Percentiles rank a stretch among this genome's conserved stretches.
Conservation (phyloP, 1,139 yeast genomes). For the Arxiozyma heterogenica region DNA sequence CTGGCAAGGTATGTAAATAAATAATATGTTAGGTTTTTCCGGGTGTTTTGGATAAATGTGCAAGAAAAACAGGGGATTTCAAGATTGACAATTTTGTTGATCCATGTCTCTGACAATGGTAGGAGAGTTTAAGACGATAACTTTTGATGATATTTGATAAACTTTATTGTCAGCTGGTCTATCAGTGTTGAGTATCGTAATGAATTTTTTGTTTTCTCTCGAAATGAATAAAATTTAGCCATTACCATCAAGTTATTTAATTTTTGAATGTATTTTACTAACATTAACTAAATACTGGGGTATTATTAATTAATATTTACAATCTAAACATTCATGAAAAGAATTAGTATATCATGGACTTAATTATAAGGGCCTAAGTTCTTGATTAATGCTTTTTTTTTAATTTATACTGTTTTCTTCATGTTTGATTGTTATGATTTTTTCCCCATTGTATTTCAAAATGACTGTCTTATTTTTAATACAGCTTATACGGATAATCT, state of each 20-base stretch:
- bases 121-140: neutral
- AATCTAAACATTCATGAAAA: neutral
- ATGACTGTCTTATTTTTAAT: neutral
- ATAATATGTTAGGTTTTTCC: neutral
- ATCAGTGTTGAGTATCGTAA: too few relatives aligned
- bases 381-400: neutral
- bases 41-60: neutral
- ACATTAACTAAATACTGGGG: neutral
- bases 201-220: too few relatives aligned
- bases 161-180: too few relatives aligned
- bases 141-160: neutral
- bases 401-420: too few relatives aligned
- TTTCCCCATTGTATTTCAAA: neutral
- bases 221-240: neutral
- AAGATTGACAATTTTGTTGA: too few relatives aligned
- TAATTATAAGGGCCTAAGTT: neutral
- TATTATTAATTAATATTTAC: too few relatives aligned
- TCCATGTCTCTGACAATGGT: too few relatives aligned
- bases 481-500: conserved; percentile 88
- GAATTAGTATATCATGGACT: neutral
- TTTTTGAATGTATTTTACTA: neutral
- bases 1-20: conserved; percentile 36
- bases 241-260: neutral
- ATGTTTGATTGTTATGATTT: neutral
- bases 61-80: neutral